A percentile compares a stretch with the other conserved stretches of the same genome.
These are phyloP conservation scores for Trichoderma harzianum DNA, from an alignment of 2,329 filamentous ascomycete genomes.

Conservation along the genomic window DNA sequence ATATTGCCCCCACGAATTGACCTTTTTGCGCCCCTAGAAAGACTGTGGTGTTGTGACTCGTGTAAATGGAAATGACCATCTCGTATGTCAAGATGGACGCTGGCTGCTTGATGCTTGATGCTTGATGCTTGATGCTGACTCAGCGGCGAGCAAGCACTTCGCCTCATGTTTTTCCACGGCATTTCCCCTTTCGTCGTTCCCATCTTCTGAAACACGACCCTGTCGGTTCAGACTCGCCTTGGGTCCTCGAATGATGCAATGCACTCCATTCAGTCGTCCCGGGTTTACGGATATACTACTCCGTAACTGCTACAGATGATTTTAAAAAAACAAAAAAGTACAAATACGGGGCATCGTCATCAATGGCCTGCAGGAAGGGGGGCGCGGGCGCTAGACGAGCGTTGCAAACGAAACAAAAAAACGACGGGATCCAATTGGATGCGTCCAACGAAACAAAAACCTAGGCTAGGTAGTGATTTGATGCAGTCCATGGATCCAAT, in stretches of 20 bases:
- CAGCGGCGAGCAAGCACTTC: not conserved
- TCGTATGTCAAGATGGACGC: not conserved
- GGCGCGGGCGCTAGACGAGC: not conserved
- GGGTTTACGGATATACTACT: not conserved
- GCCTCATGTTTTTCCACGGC: not conserved
- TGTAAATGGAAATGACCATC: not conserved
- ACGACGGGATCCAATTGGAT: not conserved
- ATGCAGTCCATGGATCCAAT: not conserved
- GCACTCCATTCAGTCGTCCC: not conserved
- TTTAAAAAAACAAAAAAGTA: not conserved
- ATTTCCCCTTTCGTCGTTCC: not conserved
- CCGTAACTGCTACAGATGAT: not conserved
- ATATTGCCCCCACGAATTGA: not conserved
- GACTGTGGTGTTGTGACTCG: not conserved
- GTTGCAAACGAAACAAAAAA: not conserved
- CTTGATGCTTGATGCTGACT: not conserved
- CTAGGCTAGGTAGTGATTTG: too few relatives aligned
- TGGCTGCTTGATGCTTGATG: not conserved
- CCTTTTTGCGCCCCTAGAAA: not conserved
- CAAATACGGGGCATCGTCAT: not conserved
- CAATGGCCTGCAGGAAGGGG: not conserved
- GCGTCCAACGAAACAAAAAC: too few relatives aligned
- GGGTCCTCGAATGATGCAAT: not conserved
- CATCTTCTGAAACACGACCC: not conserved
- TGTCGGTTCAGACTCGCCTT: not conserved